Base-by-base conservation (phyloP, 163 green algal species). In the Chlorella variabilis region DNA sequence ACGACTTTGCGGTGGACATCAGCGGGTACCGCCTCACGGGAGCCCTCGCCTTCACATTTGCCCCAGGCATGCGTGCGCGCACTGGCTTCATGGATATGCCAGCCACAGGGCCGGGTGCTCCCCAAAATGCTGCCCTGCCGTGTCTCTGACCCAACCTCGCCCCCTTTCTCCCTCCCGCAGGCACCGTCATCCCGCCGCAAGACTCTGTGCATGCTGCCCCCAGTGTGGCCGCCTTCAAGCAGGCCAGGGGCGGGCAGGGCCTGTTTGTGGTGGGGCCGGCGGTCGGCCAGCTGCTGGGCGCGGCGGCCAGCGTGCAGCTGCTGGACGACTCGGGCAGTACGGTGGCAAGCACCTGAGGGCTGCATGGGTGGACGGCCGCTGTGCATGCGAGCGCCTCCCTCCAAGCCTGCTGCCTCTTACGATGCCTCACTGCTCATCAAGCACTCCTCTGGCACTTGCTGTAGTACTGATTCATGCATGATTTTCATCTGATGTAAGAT, bases 1-100 rank as follows among this genome's bases (percentile, higher is more conserved):
- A 89, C 67, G 33, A 25, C 42, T 79, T 81, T 70, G 88, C 89
- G 31, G 78, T 91, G 0, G 89, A 93, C 62, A 48, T 93, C 29
- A 86, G 68, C 51, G 75, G 82, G 31, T 93, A 86, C 81, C 78
- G 69, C 39, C 51, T 93, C 34, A 34, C 39, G 15, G 89, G 89
- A 6, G 63, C 71, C 0, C 69, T 78, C 15, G 75, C 68, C 33
- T 81, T 78, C 36, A 75, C 56, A 25, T 74, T 90, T 49, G 36
- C 62, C 11, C 49, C 78, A 56, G 78, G 56, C 48, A 25, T 27
- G 68, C 7, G 27, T 15, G 41, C 4, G 2, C 18, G 21, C 13
- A 23, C 45, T 54, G 45, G 11, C 45, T 54, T 11, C 45, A 11
- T 54, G 45, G 11, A 15, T 54, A 15, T 54, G 45, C 45, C 45